These are phyloP conservation scores for Yamadazyma blattariae DNA, from an alignment of 1,139 yeast genomes.

Conservation along the genomic window DNA sequence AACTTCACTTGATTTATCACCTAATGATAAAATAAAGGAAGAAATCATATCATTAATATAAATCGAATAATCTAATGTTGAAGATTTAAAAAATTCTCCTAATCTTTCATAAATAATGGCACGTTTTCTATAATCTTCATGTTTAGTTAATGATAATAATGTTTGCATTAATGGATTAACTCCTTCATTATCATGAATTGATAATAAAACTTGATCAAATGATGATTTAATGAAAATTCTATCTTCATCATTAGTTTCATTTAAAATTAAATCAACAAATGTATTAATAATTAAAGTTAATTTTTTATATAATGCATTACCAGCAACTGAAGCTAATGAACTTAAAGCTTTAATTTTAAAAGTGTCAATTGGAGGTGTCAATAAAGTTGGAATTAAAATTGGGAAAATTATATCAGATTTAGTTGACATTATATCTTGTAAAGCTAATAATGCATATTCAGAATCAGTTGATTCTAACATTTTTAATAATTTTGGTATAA, in stretches of 20 bases:
- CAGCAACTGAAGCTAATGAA: slow-evolving; percentile 89
- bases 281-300: slow-evolving; percentile 70
- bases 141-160: slow-evolving; percentile 69
- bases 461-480: slow-evolving; percentile 55
- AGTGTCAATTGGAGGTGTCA: slow-evolving; percentile 76
- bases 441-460: slow-evolving; percentile 80
- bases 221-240: slow-evolving; percentile 49
- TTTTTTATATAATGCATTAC: slow-evolving; percentile 73
- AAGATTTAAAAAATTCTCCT: slow-evolving; percentile 64
- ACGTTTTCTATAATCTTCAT: slow-evolving; percentile 69
- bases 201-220: slow-evolving; percentile 64
- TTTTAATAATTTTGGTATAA: slow-evolving; percentile 78
- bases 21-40: slow-evolving; percentile 68
- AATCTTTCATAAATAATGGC: slow-evolving; percentile 67
- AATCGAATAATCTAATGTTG: slow-evolving; percentile 66
- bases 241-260: slow-evolving; percentile 32
- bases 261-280: slow-evolving; percentile 55
- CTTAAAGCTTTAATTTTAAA: slow-evolving; percentile 87
- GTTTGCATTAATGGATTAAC: slow-evolving; percentile 84
- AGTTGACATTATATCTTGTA: slow-evolving; percentile 89
- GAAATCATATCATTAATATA: slow-evolving; percentile 77
- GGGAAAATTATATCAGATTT: slow-evolving; percentile 94
- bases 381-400: slow-evolving; percentile 79
- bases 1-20: slow-evolving; percentile 62
- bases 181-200: slow-evolving; percentile 79